These are phyloP conservation scores for Penicillium lividum DNA, from an alignment of 495 filamentous ascomycete genomes.

Conservation along the genomic window DNA sequence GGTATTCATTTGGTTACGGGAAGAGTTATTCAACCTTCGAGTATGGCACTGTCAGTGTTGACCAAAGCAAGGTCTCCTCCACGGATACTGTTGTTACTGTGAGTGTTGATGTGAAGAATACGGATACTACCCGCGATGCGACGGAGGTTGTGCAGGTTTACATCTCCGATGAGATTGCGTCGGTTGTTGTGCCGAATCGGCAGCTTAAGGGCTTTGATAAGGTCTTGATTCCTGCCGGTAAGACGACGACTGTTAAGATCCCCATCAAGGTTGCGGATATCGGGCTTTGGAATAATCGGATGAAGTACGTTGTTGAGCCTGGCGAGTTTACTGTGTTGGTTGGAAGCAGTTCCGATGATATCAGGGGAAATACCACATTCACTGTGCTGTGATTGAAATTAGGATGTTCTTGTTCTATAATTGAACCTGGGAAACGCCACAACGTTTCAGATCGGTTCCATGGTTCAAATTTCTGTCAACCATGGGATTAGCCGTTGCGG, in stretches of 20 bases:
- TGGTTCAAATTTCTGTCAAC: neutral
- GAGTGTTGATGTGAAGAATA: conserved; percentile 49
- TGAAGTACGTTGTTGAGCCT: conserved; percentile 66
- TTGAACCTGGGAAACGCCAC: neutral
- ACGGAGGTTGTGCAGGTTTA: conserved; percentile 68
- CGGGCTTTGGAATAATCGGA: conserved; percentile 59
- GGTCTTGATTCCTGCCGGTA: conserved; percentile 38
- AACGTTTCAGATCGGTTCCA: neutral
- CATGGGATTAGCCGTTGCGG: neutral
- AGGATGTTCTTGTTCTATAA: neutral
- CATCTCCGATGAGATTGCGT: conserved; percentile 58
- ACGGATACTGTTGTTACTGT: conserved; percentile 39
- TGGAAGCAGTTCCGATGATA: conserved; percentile 49
- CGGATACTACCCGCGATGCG: conserved; percentile 50
- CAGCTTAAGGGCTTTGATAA: conserved; percentile 66
- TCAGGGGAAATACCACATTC: conserved; percentile 53
- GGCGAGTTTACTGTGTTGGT: conserved; percentile 53
- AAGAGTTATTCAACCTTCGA: conserved; percentile 65
- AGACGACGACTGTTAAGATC: conserved; percentile 58
- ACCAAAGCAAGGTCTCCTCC: conserved; percentile 23
- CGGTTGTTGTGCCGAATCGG: conserved; percentile 55
- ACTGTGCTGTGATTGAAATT: conserved; percentile 37
- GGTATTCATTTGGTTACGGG: conserved; percentile 70
- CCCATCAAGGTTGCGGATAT: conserved; percentile 64
- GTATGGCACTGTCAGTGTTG: conserved; percentile 30